phyloP scores from a whole-genome alignment of 139 green algal genomes.

The Nannochloris sp. region DNA sequence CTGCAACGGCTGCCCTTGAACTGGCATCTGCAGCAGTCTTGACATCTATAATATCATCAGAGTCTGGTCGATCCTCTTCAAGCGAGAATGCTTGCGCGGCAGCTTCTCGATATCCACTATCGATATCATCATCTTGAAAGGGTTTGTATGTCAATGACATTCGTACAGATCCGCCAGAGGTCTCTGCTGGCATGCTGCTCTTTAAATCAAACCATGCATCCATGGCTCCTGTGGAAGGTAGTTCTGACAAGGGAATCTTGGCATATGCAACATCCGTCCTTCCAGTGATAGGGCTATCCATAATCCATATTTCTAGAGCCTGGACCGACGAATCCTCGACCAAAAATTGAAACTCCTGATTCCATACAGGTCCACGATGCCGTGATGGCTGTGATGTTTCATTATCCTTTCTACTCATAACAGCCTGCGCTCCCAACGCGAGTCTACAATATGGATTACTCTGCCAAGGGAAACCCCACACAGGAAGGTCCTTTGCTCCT shows the following conservation, averaged over 20 bases:
- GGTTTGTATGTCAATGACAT: constrained; percentile 68
- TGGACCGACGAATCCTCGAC: constrained; percentile 63
- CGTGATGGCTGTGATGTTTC: constrained; percentile 60
- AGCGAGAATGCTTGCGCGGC: constrained; percentile 17
- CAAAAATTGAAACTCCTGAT: constrained; percentile 75
- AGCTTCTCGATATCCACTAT: constrained; percentile 49
- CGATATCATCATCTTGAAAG: constrained; percentile 56
- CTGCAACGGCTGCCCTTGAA: constrained; percentile 74
- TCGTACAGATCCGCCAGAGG: constrained; percentile 48
- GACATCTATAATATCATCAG: constrained; percentile 64
- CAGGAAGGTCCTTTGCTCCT: constrained; percentile 69
- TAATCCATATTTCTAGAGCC: constrained; percentile 67
- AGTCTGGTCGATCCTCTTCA: not conserved
- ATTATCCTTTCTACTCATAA: constrained; percentile 57
- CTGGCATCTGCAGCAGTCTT: constrained; percentile 69
- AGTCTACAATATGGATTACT: constrained; percentile 85
- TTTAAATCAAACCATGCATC: constrained; percentile 62
- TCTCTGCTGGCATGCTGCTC: constrained; percentile 13
- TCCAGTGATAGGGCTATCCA: constrained; percentile 74
- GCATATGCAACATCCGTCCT: constrained; percentile 63
- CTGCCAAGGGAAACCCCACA: constrained; percentile 84
- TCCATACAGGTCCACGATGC: constrained; percentile 78
- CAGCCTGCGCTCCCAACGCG: constrained; percentile 69
- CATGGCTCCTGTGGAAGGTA: constrained; percentile 27
- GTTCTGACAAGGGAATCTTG: constrained; percentile 37